Evolutionary conservation across 2,329 filamentous ascomycete genomes (phyloP).

Genomic region (Periconia macrospinosa): DNA sequence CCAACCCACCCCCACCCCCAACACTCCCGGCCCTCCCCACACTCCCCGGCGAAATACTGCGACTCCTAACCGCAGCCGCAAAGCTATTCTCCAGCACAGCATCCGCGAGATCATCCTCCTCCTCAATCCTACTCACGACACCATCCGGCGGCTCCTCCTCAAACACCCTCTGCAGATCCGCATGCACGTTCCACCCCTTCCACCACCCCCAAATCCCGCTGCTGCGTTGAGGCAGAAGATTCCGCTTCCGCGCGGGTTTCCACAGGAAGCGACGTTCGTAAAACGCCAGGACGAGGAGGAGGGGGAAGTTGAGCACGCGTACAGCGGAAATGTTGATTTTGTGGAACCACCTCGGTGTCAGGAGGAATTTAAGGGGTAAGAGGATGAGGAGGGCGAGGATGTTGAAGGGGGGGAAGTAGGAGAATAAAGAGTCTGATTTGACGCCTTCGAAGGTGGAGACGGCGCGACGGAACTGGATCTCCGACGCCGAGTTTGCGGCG

Average conservation of each 20-base stretch:
- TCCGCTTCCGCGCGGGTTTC: slow-evolving; percentile 48
- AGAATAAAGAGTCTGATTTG: slow-evolving; percentile 80
- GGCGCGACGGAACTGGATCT: slow-evolving; percentile 79
- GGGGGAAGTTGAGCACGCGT: slow-evolving; percentile 72
- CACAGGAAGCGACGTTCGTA: slow-evolving; percentile 72
- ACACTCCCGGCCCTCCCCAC: slow-evolving; percentile 37
- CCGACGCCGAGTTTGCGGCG: slow-evolving; percentile 74
- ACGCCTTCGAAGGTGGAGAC: slow-evolving; percentile 84
- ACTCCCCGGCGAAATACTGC: slow-evolving; percentile 37
- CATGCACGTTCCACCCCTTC: slow-evolving; percentile 67
- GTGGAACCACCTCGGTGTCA: slow-evolving; percentile 84
- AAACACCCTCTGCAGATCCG: slow-evolving; percentile 73
- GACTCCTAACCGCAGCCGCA: slow-evolving; percentile 18
- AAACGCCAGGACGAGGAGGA: slow-evolving; percentile 70
- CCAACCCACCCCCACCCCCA: slow-evolving; percentile 24
- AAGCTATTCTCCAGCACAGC: slow-evolving; percentile 48
- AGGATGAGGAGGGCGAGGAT: slow-evolving; percentile 74
- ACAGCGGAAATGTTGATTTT: slow-evolving; percentile 82
- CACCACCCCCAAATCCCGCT: slow-evolving; percentile 61
- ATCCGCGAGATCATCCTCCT: slow-evolving; percentile 52
- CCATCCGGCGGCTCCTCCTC: slow-evolving; percentile 68
- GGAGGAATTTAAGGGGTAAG: slow-evolving; percentile 75
- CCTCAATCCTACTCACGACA: slow-evolving; percentile 51
- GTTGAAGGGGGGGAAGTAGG: slow-evolving; percentile 83
- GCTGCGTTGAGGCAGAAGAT: slow-evolving; percentile 27